Evolutionary conservation across 192 early-diverging fungal species (phyloP).

Genomic region (Umbelopsis ramanniana): DNA sequence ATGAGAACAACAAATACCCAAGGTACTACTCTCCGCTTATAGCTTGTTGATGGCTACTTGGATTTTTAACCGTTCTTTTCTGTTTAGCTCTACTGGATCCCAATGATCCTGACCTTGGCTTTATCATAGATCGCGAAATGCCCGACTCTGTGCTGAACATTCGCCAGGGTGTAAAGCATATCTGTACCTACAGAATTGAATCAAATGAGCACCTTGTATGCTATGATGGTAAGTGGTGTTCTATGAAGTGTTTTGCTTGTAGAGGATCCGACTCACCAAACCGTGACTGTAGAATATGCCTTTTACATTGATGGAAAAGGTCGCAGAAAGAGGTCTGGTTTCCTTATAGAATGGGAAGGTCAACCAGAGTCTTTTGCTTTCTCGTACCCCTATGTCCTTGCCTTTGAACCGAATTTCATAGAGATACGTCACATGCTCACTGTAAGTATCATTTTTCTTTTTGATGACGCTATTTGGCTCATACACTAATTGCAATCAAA

Average conservation of each 20-base stretch:
- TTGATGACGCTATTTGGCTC: too few relatives aligned
- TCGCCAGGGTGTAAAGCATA: conserved; percentile 61
- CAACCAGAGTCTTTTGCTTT: conserved; percentile 80
- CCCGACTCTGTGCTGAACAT: conserved; percentile 27
- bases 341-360: conserved; percentile 89
- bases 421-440: conserved; percentile 86
- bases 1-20: conserved; percentile 83
- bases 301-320: conserved; percentile 93
- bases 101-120: conserved; percentile 75
- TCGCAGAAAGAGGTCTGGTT: conserved; percentile 67
- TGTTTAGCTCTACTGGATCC: conserved; percentile 83
- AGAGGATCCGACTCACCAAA: background rate
- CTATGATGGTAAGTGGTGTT: conserved; percentile 91
- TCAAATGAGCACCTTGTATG: conserved; percentile 85
- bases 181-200: conserved; percentile 80
- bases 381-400: conserved; percentile 84
- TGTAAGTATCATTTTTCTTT: conserved; percentile 32
- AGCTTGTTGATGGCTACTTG: background rate
- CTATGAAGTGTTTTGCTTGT: too few relatives aligned
- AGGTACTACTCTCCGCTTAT: conserved; percentile 9
- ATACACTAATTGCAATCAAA: background rate
- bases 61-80: background rate
- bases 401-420: conserved; percentile 89
- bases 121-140: conserved; percentile 78
- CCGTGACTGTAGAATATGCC: conserved; percentile 69